Base-by-base conservation (phyloP, 1,139 yeast species). In the Blastobotrys proliferans region DNA sequence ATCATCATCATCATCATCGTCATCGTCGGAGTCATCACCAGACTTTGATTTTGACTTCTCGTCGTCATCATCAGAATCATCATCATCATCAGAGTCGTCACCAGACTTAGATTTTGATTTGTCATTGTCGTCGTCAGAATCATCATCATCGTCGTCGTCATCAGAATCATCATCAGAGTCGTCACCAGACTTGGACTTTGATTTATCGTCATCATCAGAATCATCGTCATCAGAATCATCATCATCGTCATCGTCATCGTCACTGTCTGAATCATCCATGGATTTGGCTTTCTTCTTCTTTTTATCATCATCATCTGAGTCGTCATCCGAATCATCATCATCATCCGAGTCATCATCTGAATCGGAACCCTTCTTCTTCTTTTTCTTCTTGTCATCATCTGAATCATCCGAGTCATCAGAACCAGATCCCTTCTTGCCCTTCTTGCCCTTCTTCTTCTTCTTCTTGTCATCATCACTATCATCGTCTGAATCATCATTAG, bases 341-440 rank as follows among this genome's bases (percentile, higher is more conserved):
- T 27, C 30, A 11, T 27, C 30, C 14, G 30, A 27, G n/a, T 6
- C 26, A 22, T 22, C 8, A 16, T 27, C 30, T 11, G 30, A 27
- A 16, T 27, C 30, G 30, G 30, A 27, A 27, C n/a, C 8, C 10
- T 16, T 11, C 6, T 6, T 5, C 14, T 27, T n/a, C 30, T 27
- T 27, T 5, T 27, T 27, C 9, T n/a, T n/a, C 30, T 27, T 27
- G 30, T 27, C 30, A 27, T 27, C 30, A 11, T 27, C 30, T 11
- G 30, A 27, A 16, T 27, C 30, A 27, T n/a, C n/a, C n/a, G n/a
- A n/a, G n/a, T n/a, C 10, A 27, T 27, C 30, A 16, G 30, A 27
- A 22, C 26, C 26, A 6, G 30, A 27, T n/a, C 13, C 30, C 14
- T 6, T 8, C 26, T 6, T 8, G 26, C 10, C 26, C 10, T 6